Evolutionary conservation across 2,329 filamentous ascomycete genomes (phyloP).

Genomic region (Phaeophleospora eucalypticola): DNA sequence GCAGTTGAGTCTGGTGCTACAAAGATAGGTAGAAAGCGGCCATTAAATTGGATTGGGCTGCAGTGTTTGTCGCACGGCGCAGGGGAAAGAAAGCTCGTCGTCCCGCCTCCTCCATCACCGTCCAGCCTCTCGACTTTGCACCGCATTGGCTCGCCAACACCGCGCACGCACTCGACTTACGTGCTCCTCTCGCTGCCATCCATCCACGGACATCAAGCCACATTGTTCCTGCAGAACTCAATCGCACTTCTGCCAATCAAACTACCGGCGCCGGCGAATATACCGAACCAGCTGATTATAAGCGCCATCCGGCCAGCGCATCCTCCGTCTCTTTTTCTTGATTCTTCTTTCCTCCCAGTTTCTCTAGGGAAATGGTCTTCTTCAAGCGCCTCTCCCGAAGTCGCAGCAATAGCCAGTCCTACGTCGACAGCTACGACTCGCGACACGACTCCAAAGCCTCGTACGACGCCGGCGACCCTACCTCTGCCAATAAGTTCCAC

Average conservation of each 20-base stretch:
- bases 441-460: slow-evolving; percentile 41
- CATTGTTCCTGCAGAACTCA: background rate
- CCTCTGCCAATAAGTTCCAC: slow-evolving; percentile 18
- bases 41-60: background rate
- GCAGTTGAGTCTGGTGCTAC: background rate
- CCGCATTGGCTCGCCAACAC: background rate
- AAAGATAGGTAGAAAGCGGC: background rate
- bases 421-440: slow-evolving; percentile 45
- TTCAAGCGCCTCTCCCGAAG: slow-evolving; percentile 47
- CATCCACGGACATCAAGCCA: background rate
- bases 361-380: slow-evolving; percentile 36
- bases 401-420: slow-evolving; percentile 47
- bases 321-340: background rate
- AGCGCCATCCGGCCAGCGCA: background rate
- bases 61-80: too few species aligned
- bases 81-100: too few species aligned
- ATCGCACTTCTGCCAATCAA: background rate
- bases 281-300: background rate
- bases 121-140: background rate
- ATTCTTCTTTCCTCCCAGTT: slow-evolving; percentile 1
- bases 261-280: background rate
- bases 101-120: too few species aligned
- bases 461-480: slow-evolving; percentile 45
- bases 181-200: background rate
- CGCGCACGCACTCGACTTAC: too few species aligned